A percentile compares a stretch with the other conserved stretches of the same genome.
phyloP scores from a whole-genome alignment of 306 rosid genomes.

The Delonix regia region DNA sequence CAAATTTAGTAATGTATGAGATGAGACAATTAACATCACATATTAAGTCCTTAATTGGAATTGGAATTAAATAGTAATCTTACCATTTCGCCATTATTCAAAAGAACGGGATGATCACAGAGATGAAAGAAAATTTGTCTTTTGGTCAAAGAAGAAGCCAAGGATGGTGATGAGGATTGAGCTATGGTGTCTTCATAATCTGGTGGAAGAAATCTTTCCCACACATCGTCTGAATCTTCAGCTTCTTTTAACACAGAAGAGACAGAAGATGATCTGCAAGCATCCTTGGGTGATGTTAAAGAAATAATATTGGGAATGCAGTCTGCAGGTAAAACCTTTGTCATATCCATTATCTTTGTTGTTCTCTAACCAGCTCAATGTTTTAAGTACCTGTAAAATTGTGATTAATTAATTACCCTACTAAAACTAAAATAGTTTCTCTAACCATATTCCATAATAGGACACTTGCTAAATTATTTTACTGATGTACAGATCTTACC shows the following conservation, averaged over 20 bases:
- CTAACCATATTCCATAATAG: neutral
- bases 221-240: conserved; percentile 1
- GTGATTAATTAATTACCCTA: too few species aligned
- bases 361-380: neutral
- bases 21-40: neutral
- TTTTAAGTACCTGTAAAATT: neutral
- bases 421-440: neutral
- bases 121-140: conserved; percentile 2
- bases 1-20: neutral
- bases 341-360: neutral
- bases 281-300: conserved; percentile 25
- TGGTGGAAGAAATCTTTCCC: neutral
- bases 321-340: neutral
- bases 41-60: neutral
- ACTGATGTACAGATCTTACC: neutral
- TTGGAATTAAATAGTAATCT: neutral
- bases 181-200: neutral
- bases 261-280: neutral
- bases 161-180: neutral
- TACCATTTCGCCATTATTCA: neutral
- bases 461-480: neutral
- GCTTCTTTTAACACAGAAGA: neutral
- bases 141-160: neutral
- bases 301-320: conserved; percentile 17
- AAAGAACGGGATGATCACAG: neutral